These are phyloP conservation scores for Talaromyces sp. DNA, from an alignment of 2,329 filamentous ascomycete species.

Conservation along the genomic window DNA sequence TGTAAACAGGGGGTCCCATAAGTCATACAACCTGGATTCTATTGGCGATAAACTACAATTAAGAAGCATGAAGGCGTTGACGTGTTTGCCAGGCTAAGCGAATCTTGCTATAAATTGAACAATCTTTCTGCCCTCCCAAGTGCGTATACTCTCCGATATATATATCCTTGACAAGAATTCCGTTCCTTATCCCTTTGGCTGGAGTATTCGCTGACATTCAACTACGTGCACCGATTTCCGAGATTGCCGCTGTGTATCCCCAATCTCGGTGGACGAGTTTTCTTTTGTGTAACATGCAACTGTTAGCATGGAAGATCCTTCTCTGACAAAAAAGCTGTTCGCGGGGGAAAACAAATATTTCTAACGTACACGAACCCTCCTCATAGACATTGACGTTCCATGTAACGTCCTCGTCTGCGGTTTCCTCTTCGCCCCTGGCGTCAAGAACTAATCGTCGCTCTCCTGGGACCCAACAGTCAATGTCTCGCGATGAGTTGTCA, in stretches of 20 bases:
- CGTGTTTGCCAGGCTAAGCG: background rate
- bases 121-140: background rate
- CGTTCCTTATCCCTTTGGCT: background rate
- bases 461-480: too few species aligned
- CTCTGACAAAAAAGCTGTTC: too few species aligned
- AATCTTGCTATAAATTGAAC: background rate
- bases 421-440: background rate
- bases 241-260: background rate
- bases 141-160: background rate
- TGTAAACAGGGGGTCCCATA: background rate
- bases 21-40: background rate
- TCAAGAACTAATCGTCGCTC: too few species aligned
- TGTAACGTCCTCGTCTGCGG: slow-evolving; percentile 1
- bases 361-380: background rate
- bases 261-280: background rate
- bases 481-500: too few species aligned
- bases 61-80: background rate
- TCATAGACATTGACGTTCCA: background rate
- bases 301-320: background rate
- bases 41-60: background rate
- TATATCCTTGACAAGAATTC: background rate
- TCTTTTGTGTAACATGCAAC: background rate
- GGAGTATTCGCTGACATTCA: background rate
- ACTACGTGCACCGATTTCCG: background rate
- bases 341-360: background rate